Conservation (phyloP, 2,329 filamentous ascomycete genomes). For the Fusarium acutatum region DNA sequence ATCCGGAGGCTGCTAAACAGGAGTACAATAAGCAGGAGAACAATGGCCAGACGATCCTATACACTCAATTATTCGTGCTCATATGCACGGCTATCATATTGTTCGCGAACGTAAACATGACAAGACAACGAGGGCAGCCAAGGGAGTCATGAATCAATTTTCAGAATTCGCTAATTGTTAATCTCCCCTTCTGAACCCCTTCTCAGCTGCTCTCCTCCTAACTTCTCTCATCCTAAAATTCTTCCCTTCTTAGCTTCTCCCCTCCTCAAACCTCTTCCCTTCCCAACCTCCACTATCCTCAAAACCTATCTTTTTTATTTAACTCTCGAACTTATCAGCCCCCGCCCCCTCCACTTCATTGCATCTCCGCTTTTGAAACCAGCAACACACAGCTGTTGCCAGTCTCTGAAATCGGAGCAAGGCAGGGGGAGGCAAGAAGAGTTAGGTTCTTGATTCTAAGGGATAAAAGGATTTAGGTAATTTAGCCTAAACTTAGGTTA, state of each 20-base stretch:
- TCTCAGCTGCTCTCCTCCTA: not conserved
- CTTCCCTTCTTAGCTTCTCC: not conserved
- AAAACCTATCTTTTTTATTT: not conserved
- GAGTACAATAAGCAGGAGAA: not conserved
- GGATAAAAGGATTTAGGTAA: no score
- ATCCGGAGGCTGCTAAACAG: not conserved
- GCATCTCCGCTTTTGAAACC: no score
- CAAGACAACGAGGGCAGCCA: not conserved
- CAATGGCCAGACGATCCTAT: not conserved
- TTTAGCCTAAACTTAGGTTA: no score
- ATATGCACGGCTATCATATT: not conserved
- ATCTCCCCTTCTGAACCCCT: not conserved
- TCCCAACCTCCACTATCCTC: not conserved
- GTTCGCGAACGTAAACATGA: not conserved
- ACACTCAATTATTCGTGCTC: not conserved
- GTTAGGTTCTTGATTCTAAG: no score
- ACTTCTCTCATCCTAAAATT: not conserved
- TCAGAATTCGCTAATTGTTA: not conserved
- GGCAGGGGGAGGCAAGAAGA: no score
- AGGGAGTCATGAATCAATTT: not conserved
- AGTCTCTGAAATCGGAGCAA: no score
- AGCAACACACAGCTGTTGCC: no score
- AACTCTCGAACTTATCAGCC: accelerated
- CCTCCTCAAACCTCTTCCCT: not conserved
- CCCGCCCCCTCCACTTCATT: no score